A percentile compares a stretch with the other conserved stretches of the same genome.
Conservation (phyloP, 768 basidiomycete genomes). For the Kwoniella dejecticola region DNA sequence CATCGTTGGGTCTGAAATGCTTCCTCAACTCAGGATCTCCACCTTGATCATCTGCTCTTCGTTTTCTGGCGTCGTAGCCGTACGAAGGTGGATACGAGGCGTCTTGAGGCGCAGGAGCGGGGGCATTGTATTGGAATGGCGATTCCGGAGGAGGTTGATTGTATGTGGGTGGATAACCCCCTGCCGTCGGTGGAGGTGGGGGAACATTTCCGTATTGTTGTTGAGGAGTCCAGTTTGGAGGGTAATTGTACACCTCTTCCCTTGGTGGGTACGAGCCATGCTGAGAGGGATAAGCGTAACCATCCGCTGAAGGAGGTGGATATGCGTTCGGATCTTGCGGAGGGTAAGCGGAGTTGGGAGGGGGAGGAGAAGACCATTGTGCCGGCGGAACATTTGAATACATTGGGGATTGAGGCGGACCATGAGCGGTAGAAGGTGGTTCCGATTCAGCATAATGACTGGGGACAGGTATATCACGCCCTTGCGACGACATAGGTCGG, state of each 20-base stretch:
- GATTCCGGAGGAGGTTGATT: conserved; percentile 31
- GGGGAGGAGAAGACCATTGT: conserved; percentile 46
- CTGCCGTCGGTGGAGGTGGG: conserved; percentile 35
- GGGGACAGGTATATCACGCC: conserved; percentile 45
- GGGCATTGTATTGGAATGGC: conserved; percentile 42
- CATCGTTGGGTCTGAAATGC: conserved; percentile 15
- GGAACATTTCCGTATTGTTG: conserved; percentile 16
- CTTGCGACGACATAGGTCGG: conserved; percentile 47
- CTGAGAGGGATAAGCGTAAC: conserved; percentile 31
- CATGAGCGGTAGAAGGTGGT: conserved; percentile 46
- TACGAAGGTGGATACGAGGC: conserved; percentile 13
- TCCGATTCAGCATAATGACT: conserved; percentile 49
- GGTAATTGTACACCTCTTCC: conserved; percentile 28
- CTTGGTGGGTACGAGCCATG: conserved; percentile 22
- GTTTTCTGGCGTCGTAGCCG: conserved; percentile 34
- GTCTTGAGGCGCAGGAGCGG: conserved; percentile 20
- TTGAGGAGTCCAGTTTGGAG: conserved; percentile 24
- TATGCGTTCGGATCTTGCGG: conserved; percentile 29
- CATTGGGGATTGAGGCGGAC: conserved; percentile 46
- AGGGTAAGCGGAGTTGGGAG: conserved; percentile 31
- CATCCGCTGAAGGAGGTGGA: conserved; percentile 26
- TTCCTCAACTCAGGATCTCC: conserved; percentile 24
- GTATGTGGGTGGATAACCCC: conserved; percentile 14
- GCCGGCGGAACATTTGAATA: conserved; percentile 27
- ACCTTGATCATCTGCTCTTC: conserved; percentile 31